A percentile compares a stretch with the other conserved stretches of the same genome.
These are phyloP conservation scores for Cutaneotrichosporon dermatis DNA, from an alignment of 1,284 basidiomycete genomes.

Conservation along the genomic window DNA sequence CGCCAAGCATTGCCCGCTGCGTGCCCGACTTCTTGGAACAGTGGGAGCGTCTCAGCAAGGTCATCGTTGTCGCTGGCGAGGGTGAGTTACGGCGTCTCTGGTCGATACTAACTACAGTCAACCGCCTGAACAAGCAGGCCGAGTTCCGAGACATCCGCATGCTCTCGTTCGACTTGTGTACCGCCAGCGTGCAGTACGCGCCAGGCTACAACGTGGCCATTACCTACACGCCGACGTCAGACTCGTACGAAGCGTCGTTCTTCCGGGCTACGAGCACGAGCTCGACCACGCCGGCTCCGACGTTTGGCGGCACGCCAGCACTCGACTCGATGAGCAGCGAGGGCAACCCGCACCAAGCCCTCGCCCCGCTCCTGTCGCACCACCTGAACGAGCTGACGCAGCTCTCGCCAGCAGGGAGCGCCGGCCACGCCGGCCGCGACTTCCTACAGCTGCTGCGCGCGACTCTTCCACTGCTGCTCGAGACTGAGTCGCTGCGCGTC, in stretches of 20 bases:
- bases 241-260: slow-evolving; percentile 43
- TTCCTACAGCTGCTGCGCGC: slow-evolving; percentile 34
- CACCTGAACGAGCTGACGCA: slow-evolving; percentile 38
- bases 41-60: slow-evolving; percentile 84
- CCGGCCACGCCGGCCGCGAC: slow-evolving; percentile 22
- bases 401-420: neutral
- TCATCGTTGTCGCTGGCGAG: slow-evolving; percentile 85
- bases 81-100: slow-evolving; percentile 50
- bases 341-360: slow-evolving; percentile 33
- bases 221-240: slow-evolving; percentile 40
- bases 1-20: slow-evolving; percentile 77
- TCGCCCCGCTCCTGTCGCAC: slow-evolving; percentile 35
- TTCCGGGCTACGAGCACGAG: slow-evolving; percentile 7
- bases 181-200: slow-evolving; percentile 75
- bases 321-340: neutral
- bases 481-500: slow-evolving; percentile 19
- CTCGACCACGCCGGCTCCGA: neutral
- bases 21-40: slow-evolving; percentile 82
- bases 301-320: neutral
- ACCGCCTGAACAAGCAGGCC: slow-evolving; percentile 68
- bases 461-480: slow-evolving; percentile 34
- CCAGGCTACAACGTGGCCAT: slow-evolving; percentile 41
- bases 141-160: slow-evolving; percentile 68
- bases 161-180: slow-evolving; percentile 79
- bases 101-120: slow-evolving; percentile 54